These are phyloP conservation scores for Brassica balearica DNA, from an alignment of 441 rosid species.

Conservation along the genomic window DNA sequence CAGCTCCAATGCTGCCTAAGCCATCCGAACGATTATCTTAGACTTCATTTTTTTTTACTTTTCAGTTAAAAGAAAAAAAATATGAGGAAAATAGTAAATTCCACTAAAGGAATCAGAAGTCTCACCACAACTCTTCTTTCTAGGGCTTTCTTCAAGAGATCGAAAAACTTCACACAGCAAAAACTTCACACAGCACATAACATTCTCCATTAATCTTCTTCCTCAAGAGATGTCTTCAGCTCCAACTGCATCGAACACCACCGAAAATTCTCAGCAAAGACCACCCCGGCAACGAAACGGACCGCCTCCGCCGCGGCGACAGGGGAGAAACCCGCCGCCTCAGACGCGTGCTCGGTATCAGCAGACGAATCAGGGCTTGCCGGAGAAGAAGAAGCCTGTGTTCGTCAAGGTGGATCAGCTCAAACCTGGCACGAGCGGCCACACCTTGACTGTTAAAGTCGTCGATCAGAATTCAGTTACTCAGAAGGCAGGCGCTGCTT, in stretches of 20 bases:
- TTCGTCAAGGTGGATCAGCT: constrained; percentile 67
- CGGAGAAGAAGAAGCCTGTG: constrained; percentile 61
- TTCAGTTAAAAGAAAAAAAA: no score
- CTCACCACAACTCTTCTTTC: no score
- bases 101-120: constrained; percentile 15
- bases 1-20: no score
- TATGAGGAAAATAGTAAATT: neutral
- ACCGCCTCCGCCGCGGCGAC: constrained; percentile 38
- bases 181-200: neutral
- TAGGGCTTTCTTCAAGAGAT: constrained; percentile 25
- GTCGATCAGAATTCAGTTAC: constrained; percentile 47
- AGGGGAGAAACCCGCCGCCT: constrained; percentile 37
- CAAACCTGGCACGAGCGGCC: constrained; percentile 62
- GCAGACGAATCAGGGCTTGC: constrained; percentile 13
- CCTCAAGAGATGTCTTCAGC: constrained; percentile 5
- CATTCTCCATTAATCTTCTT: neutral
- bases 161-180: neutral
- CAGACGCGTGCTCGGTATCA: constrained; percentile 21
- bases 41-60: neutral
- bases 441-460: constrained; percentile 58
- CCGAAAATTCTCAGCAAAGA: constrained; percentile 26
- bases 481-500: constrained; percentile 50
- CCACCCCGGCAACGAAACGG: constrained; percentile 35
- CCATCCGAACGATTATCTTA: no score
- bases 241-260: constrained; percentile 37